phyloP scores from a whole-genome alignment of 129 eudicot genomes.

The Centella asiatica region DNA sequence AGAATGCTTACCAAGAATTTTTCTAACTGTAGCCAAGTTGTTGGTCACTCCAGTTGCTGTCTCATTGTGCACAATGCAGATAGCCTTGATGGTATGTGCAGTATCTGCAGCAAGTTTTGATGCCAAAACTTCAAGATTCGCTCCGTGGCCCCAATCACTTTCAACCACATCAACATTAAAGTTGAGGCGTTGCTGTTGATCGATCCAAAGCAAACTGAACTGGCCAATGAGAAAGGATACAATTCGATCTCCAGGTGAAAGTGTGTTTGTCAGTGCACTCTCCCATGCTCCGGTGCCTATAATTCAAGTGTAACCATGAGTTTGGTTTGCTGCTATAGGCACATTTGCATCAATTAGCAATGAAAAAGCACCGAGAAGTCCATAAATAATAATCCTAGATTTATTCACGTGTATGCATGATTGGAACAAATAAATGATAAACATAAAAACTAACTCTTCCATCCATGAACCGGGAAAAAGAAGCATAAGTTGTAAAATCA shows the following conservation, averaged over 20 bases:
- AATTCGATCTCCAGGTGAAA: slow-evolving; percentile 92
- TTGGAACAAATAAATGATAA: not conserved
- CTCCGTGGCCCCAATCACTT: slow-evolving; percentile 97
- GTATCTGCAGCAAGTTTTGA: slow-evolving; percentile 76
- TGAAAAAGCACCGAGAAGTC: too few relatives aligned
- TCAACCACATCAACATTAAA: slow-evolving; percentile 88
- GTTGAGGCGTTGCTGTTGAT: slow-evolving; percentile 86
- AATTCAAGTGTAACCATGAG: not conserved
- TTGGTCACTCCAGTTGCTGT: slow-evolving; percentile 99
- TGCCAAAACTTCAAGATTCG: slow-evolving; percentile 72
- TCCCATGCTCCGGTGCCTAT: slow-evolving; percentile 99
- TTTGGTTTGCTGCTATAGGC: not conserved
- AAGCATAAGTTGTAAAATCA: not conserved
- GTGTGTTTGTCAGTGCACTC: slow-evolving; percentile 92
- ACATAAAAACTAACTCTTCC: too few relatives aligned
- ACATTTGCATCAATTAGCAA: too few relatives aligned
- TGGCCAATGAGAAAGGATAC: slow-evolving; percentile 95
- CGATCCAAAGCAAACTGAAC: slow-evolving; percentile 98
- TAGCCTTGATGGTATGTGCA: slow-evolving; percentile 86
- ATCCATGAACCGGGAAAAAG: not conserved
- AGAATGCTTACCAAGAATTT: slow-evolving; percentile 77
- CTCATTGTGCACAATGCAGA: slow-evolving; percentile 97
- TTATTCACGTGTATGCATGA: not conserved
- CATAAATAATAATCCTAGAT: too few relatives aligned
- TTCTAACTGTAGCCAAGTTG: slow-evolving; percentile 92